These are phyloP conservation scores for Boletales sp. DNA, from an alignment of 768 basidiomycete species.

Conservation along the genomic window DNA sequence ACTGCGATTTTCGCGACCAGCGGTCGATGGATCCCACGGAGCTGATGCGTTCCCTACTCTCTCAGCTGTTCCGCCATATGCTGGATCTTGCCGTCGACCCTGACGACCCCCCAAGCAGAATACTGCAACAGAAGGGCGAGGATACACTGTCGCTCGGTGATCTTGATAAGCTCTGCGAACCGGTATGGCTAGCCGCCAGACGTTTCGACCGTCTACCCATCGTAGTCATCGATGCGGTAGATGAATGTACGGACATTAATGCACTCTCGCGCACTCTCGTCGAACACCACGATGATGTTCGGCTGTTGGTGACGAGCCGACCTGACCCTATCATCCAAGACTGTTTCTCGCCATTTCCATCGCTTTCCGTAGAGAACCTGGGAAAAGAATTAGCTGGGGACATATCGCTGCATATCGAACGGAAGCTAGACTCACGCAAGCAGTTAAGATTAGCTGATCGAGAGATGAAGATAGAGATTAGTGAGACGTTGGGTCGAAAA, in stretches of 20 bases:
- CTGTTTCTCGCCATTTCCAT: neutral
- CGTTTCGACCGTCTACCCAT: neutral
- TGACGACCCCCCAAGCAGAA: neutral
- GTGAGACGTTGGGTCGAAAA: neutral
- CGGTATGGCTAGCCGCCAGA: neutral
- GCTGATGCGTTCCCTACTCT: constrained; percentile 8
- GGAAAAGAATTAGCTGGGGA: neutral
- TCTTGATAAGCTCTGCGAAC: neutral
- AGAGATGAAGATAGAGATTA: neutral
- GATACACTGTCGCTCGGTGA: neutral
- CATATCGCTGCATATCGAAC: neutral
- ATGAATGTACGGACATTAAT: neutral
- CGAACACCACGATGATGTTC: neutral
- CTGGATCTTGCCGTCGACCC: neutral
- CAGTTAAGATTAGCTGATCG: neutral
- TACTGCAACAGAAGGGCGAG: constrained; percentile 1
- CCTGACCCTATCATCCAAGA: neutral
- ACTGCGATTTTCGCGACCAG: constrained; percentile 7
- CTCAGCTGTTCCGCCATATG: constrained; percentile 1
- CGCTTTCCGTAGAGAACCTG: neutral
- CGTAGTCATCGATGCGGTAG: constrained; percentile 1
- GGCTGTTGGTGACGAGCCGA: neutral
- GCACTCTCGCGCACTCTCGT: neutral
- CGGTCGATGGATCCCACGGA: neutral
- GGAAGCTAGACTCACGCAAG: neutral